Evolutionary conservation across 768 basidiomycete genomes (phyloP), one percentile per base, ranked within the genome.

Genomic region (Tephrocybe sp.): DNA sequence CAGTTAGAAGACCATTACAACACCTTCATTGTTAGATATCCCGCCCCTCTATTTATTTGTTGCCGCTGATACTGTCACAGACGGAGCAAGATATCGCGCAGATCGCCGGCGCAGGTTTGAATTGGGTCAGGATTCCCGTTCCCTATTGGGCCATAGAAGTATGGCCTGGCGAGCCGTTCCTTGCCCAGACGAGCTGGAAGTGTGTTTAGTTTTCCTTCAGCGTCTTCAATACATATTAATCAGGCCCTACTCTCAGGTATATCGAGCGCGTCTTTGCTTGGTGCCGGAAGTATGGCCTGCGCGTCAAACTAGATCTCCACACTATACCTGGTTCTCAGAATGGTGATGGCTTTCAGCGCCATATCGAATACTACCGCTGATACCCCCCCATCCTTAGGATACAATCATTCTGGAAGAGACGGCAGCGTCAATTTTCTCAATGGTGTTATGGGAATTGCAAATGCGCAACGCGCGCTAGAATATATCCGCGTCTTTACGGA

Each of bases 21-120:
- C 42, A 91, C 88, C 2, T 95, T 93, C 64, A 83, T 94, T 56
- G 87, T 90, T 63, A 59, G 87, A 74, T 7, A 26, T 39, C 8
- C 8, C 19, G 42, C 12, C 19, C 5, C 40, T 58, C 17, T 19
- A 32, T 44, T 17, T 32, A 22, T 35, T 36, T 34, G 41, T 36
- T 33, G 12, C 36, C 48, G 11, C 35, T 55, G 32, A 50, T 33
- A 32, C 7, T 45, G 42, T 42, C 39, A 36, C 54, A 93, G 89
- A 94, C 92, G 43, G 93, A 96, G 66, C 72, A 89, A 69, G 93
- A 96, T 70, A 84, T 95, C 54, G 92, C 92, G 33, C 75, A 86
- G 63, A 95, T 97, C 53, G 91, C 93, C 39, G 87, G 82, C 12
- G 92, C 91, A 16, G 94, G 93, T 11, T 69, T 96, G 50, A 93